phyloP scores from a whole-genome alignment of 306 rosid species.

The Fragaria ananassa region DNA sequence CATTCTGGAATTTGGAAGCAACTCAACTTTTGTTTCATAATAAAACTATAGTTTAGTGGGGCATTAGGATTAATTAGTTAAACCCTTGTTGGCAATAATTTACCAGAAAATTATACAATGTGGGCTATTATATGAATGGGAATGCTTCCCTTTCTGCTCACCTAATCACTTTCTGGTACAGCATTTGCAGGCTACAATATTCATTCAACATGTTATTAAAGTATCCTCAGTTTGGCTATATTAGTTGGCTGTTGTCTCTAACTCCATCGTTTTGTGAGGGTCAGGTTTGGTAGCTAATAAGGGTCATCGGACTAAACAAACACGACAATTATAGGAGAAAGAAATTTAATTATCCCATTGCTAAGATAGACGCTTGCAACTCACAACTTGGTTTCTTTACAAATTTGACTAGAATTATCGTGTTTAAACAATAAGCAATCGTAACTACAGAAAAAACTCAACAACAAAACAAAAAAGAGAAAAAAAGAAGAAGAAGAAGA shows the following conservation, averaged over 20 bases:
- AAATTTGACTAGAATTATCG: background rate
- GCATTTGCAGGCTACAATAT: constrained; percentile 4
- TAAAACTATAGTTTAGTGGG: background rate
- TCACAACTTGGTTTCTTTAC: background rate
- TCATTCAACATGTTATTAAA: background rate
- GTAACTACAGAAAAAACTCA: background rate
- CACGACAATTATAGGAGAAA: background rate
- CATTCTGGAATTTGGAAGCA: background rate
- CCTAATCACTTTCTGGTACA: background rate
- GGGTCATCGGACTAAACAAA: background rate
- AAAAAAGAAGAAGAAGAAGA: no score
- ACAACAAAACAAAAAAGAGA: no score
- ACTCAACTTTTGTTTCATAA: background rate
- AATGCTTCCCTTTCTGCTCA: background rate
- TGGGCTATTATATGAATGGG: background rate
- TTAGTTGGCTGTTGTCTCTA: background rate
- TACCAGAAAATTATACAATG: constrained; percentile 3
- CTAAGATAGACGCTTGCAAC: background rate
- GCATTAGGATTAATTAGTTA: background rate
- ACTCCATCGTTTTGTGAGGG: background rate
- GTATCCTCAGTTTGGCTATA: background rate
- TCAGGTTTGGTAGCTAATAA: background rate
- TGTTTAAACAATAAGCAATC: background rate
- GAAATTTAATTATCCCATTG: background rate
- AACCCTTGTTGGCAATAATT: background rate